Evolutionary conservation across 176 grass and related monocot species (phyloP).

Genomic region (Areca catechu): DNA sequence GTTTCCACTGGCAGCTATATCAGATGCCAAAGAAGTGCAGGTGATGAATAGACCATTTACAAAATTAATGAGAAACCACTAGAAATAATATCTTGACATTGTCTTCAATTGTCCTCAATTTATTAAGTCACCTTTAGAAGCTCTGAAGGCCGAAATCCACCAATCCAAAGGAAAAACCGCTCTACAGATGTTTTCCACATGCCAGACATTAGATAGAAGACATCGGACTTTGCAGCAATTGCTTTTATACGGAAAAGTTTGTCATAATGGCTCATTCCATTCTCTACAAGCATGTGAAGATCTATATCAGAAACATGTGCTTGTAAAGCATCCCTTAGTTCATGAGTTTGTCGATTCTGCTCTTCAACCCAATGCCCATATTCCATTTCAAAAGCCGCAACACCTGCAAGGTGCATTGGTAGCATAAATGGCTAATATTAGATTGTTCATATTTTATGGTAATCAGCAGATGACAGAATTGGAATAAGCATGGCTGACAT

Average conservation of each 20-base stretch:
- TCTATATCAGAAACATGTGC: slow-evolving; percentile 62
- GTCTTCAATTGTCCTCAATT: not conserved
- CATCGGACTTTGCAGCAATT: slow-evolving; percentile 53
- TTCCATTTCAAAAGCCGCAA: slow-evolving; percentile 66
- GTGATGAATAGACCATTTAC: no score
- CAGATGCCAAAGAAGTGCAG: no score
- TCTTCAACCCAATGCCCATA: slow-evolving; percentile 81
- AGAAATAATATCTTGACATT: not conserved
- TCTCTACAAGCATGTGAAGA: slow-evolving; percentile 54
- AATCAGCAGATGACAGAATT: no score
- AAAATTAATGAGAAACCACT: not conserved
- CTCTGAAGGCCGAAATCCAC: slow-evolving; percentile 92
- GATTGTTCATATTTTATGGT: no score
- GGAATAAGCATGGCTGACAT: no score
- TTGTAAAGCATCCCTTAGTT: slow-evolving; percentile 50
- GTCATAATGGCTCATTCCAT: slow-evolving; percentile 49
- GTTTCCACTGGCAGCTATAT: no score
- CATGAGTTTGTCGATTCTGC: slow-evolving; percentile 44
- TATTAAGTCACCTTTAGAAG: slow-evolving; percentile 61
- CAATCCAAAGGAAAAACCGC: slow-evolving; percentile 96
- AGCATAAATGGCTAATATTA: no score
- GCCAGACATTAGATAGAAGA: slow-evolving; percentile 84
- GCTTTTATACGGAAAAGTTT: slow-evolving; percentile 63
- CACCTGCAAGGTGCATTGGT: slow-evolving; percentile 17
- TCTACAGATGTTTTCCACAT: slow-evolving; percentile 76